Evolutionary conservation across 345 rosid genomes (phyloP).

Genomic region (Eutrema japonicum): DNA sequence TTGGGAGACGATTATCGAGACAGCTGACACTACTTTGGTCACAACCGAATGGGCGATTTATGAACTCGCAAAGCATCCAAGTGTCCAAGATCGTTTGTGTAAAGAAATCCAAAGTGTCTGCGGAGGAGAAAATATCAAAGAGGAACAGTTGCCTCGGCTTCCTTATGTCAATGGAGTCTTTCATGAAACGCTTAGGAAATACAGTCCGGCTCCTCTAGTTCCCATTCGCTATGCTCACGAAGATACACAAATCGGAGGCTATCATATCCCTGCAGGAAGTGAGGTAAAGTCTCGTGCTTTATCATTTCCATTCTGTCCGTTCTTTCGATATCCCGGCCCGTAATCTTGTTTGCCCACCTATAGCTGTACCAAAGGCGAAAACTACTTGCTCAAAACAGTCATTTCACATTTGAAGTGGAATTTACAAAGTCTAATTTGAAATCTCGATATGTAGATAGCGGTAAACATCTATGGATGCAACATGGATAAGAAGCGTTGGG

Average conservation of each 20-base stretch:
- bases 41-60: constrained; percentile 90
- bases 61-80: constrained; percentile 75
- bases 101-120: constrained; percentile 58
- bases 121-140: constrained; percentile 58
- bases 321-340: too few species aligned
- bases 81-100: constrained; percentile 59
- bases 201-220: constrained; percentile 72
- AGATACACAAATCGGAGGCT: constrained; percentile 80
- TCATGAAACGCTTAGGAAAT: constrained; percentile 83
- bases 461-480: constrained; percentile 88
- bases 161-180: constrained; percentile 70
- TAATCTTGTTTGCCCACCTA: not conserved
- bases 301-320: not conserved
- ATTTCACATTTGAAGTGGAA: constrained; percentile 3
- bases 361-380: not conserved
- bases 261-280: constrained; percentile 68
- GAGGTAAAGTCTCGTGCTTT: constrained; percentile 49
- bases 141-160: constrained; percentile 63
- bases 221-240: constrained; percentile 78
- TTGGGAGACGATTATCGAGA: constrained; percentile 82
- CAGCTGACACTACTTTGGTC: constrained; percentile 77
- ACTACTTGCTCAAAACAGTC: not conserved
- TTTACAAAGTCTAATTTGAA: constrained; percentile 4
- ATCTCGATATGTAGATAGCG: constrained; percentile 64
- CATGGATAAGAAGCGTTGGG: constrained; percentile 82